Evolutionary conservation across 2,329 filamentous ascomycete genomes (phyloP).

Genomic region (Penicillium aurantiogriseum): DNA sequence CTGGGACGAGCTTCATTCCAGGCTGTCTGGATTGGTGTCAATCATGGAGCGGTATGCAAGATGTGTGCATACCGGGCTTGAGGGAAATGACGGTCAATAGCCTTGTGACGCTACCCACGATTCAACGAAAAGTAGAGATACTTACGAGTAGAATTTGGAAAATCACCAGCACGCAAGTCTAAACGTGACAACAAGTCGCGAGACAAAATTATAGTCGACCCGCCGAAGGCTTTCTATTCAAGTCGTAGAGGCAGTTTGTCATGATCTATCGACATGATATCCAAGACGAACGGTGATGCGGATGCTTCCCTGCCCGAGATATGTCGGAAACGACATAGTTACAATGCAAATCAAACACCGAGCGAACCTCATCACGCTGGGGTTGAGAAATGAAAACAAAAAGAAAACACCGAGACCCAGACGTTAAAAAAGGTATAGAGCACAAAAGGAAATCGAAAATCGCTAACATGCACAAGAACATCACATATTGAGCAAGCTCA

Average conservation of each 20-base stretch:
- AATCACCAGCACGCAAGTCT: neutral
- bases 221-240: neutral
- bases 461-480: constrained; percentile 9
- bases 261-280: constrained; percentile 1
- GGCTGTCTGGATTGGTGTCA: neutral
- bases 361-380: neutral
- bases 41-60: neutral
- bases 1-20: neutral
- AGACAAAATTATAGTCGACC: neutral
- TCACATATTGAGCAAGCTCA: constrained; percentile 68
- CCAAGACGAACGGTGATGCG: neutral
- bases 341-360: constrained; percentile 7
- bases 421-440: constrained; percentile 8
- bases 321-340: neutral
- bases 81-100: too few species aligned
- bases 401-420: neutral
- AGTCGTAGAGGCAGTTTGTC: constrained; percentile 1
- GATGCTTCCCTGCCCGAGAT: neutral
- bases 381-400: neutral
- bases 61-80: too few species aligned
- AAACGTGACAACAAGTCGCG: neutral
- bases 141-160: neutral
- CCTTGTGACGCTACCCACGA: too few species aligned
- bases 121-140: too few species aligned
- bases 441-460: constrained; percentile 6